phyloP scores from a whole-genome alignment of 345 rosid genomes.

The Cardamine resedifolia region DNA sequence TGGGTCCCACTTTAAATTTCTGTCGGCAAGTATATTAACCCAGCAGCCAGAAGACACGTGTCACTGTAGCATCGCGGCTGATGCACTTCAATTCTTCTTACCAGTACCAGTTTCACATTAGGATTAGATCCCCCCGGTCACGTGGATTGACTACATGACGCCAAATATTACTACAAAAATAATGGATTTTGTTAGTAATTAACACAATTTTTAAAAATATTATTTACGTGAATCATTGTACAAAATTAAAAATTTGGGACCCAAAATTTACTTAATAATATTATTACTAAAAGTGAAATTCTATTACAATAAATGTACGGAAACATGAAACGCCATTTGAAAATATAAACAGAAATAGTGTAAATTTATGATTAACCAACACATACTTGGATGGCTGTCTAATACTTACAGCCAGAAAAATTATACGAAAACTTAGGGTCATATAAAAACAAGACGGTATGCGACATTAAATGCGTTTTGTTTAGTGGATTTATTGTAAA shows the following conservation, averaged over 20 bases:
- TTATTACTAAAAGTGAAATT: background rate
- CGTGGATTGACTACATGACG: slow-evolving; percentile 13
- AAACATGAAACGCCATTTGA: background rate
- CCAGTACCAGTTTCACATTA: slow-evolving; percentile 24
- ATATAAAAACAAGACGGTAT: slow-evolving; percentile 22
- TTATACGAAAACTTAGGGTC: slow-evolving; percentile 7
- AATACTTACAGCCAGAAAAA: background rate
- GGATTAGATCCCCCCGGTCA: slow-evolving; percentile 19
- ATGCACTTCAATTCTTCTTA: background rate
- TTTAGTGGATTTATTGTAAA: slow-evolving; percentile 17
- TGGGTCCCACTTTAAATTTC: slow-evolving; percentile 13
- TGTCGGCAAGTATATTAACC: slow-evolving; percentile 26
- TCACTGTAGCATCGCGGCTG: background rate
- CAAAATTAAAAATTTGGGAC: too few relatives aligned
- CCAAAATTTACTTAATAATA: too few relatives aligned
- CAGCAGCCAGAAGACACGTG: slow-evolving; percentile 10
- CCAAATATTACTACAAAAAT: background rate
- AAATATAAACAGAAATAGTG: background rate
- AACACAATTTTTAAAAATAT: too few relatives aligned
- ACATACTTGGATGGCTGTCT: background rate
- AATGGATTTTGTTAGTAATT: background rate
- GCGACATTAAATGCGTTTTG: slow-evolving; percentile 29
- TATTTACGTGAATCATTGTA: background rate
- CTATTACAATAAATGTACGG: background rate
- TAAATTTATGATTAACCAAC: background rate